Evolutionary conservation across 768 basidiomycete genomes (phyloP), one percentile per base, ranked within the genome.

Genomic region (Fomitopsis serialis): DNA sequence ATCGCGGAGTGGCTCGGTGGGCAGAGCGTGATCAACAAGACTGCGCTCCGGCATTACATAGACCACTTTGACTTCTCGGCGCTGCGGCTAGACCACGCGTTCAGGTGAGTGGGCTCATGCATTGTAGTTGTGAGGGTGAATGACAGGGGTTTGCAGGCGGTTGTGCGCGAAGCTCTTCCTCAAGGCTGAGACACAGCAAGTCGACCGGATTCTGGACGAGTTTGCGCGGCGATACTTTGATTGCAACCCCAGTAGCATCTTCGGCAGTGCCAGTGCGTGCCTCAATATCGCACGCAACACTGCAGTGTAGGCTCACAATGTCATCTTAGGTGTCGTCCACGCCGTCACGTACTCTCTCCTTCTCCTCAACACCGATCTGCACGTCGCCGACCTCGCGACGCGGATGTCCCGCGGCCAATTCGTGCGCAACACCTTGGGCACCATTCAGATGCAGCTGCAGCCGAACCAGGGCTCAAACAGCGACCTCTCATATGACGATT

Each of bases 1-100:
- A 92, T 98, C 61, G 94, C 96, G 1, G 93, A 97, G 68, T 99
- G 92, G 86, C 77, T 99, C 37, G 97, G 97, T 61, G 87, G 92
- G 66, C 72, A 80, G 94, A 84, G 84, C 19, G 76, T 73, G 2
- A 75, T 94, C 59, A 96, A 95, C 69, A 84, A 82, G 61, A 70
- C 79, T 10, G 82, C 89, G 0, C 71, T 97, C 24, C 81, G 78
- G 25, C 74, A 87, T 67, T 99, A 98, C 67, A 81, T 98, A 69
- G 78, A 87, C 61, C 80, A 82, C 66, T 97, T 97, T 66, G 92
- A 98, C 69, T 98, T 98, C 70, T 71, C 79, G 2, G 81, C 80
- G 11, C 66, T 95, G 58, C 77, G 92, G 51, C 74, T 99, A 29
- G 96, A 98, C 64, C 74, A 84, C 56, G 93, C 95, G 3, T 98